Percentiles rank a stretch among this genome's conserved stretches.
phyloP scores from a whole-genome alignment of 257 asterid genomes.

The Prunella vulgaris region DNA sequence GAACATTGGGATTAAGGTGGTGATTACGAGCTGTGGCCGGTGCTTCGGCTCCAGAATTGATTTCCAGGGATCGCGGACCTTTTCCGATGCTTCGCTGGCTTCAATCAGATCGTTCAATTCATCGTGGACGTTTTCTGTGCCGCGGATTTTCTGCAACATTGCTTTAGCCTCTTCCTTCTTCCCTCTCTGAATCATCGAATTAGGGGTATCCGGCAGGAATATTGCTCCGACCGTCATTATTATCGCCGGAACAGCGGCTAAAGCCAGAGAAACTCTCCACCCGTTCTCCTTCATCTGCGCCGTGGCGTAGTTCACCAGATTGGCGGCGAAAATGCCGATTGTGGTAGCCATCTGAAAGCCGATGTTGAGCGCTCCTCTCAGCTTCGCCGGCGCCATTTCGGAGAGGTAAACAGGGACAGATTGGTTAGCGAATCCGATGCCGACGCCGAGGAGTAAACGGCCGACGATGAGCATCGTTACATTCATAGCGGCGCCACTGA shows the following conservation, averaged over 20 bases:
- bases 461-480: slow-evolving; percentile 52
- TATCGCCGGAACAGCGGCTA: slow-evolving; percentile 50
- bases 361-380: slow-evolving; percentile 42
- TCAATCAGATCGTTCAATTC: slow-evolving; percentile 44
- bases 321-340: slow-evolving; percentile 35
- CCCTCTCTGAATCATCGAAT: slow-evolving; percentile 48
- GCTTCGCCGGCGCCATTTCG: slow-evolving; percentile 39
- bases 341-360: slow-evolving; percentile 41
- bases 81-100: slow-evolving; percentile 41
- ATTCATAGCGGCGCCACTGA: neutral
- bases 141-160: slow-evolving; percentile 34
- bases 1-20: slow-evolving; percentile 43
- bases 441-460: slow-evolving; percentile 53
- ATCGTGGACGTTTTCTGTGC: slow-evolving; percentile 28
- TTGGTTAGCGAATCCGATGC: slow-evolving; percentile 63
- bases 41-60: slow-evolving; percentile 8
- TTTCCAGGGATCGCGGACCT: neutral
- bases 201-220: slow-evolving; percentile 62
- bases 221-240: slow-evolving; percentile 45
- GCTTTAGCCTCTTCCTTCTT: slow-evolving; percentile 28
- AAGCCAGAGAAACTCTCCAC: slow-evolving; percentile 51
- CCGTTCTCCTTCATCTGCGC: slow-evolving; percentile 34
- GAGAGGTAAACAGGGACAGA: slow-evolving; percentile 43
- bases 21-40: slow-evolving; percentile 47
- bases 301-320: slow-evolving; percentile 31